Percentiles rank a stretch among this genome's conserved stretches.
Evolutionary conservation across 176 grass and related monocot genomes (phyloP).

Genomic region (bread wheat (Triticum aestivum)): IWGSC_CS_RefSeq_v2.1 NC_057798.1:671066215-671066714

Average conservation of each 20-base stretch:
- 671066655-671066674: not conserved
- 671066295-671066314: constrained; percentile 38
- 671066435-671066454: constrained; percentile 31
- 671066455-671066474: constrained; percentile 19
- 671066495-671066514: constrained; percentile 33
- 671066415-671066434: not conserved
- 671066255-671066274: constrained; percentile 36
- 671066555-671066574: constrained; percentile 28
- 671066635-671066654: not conserved
- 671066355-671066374: not conserved
- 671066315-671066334: constrained; percentile 12
- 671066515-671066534: constrained; percentile 31
- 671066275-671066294: constrained; percentile 27
- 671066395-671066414: not conserved
- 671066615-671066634: constrained; percentile 41
- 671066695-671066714: not conserved
- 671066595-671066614: constrained; percentile 34
- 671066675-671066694: not conserved
- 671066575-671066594: constrained; percentile 29
- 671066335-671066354: constrained; percentile 8
- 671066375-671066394: not conserved
- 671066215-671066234: constrained; percentile 27
- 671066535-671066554: constrained; percentile 16
- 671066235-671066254: constrained; percentile 29
- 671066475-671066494: constrained; percentile 40